Evolutionary conservation across 2,329 filamentous ascomycete species (phyloP).

Genomic region (Mycosphaerella arachidis): DNA sequence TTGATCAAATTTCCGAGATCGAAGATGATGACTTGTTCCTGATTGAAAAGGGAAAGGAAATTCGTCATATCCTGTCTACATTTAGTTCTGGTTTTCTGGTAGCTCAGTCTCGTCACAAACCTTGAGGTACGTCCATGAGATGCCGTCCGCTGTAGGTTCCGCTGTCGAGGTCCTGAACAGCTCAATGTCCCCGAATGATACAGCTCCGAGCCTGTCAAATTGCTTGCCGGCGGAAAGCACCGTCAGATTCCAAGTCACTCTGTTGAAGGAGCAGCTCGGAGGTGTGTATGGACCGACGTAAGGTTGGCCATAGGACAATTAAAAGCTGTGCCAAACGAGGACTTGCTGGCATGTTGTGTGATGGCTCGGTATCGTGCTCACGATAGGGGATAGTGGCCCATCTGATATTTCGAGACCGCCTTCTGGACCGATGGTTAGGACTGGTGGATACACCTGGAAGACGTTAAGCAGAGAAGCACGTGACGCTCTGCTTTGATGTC

Average conservation of each 20-base stretch:
- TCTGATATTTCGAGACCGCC: slow-evolving; percentile 38
- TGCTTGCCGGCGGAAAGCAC: slow-evolving; percentile 67
- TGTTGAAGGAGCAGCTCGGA: slow-evolving; percentile 66
- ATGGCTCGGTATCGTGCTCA: slow-evolving; percentile 23
- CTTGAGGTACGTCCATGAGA: slow-evolving; percentile 71
- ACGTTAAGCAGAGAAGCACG: slow-evolving; percentile 50
- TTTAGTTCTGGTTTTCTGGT: background rate
- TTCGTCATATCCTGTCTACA: slow-evolving; percentile 59
- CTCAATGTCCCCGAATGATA: slow-evolving; percentile 73
- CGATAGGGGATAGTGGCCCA: slow-evolving; percentile 28
- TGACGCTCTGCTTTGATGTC: slow-evolving; percentile 15
- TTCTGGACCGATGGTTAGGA: slow-evolving; percentile 46
- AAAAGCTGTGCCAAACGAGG: slow-evolving; percentile 70
- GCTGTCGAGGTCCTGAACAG: slow-evolving; percentile 81
- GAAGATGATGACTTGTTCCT: slow-evolving; percentile 70
- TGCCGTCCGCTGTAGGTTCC: slow-evolving; percentile 66
- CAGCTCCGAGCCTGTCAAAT: slow-evolving; percentile 68
- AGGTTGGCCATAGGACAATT: slow-evolving; percentile 66
- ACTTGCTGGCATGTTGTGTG: slow-evolving; percentile 47
- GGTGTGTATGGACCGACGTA: slow-evolving; percentile 68
- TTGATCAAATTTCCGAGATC: slow-evolving; percentile 72
- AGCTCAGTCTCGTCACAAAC: slow-evolving; percentile 5
- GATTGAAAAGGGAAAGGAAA: slow-evolving; percentile 64
- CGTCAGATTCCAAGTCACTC: slow-evolving; percentile 71
- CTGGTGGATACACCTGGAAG: slow-evolving; percentile 65